Conservation (phyloP, 1,139 yeast genomes). For the Yamadazyma triangularis region DNA sequence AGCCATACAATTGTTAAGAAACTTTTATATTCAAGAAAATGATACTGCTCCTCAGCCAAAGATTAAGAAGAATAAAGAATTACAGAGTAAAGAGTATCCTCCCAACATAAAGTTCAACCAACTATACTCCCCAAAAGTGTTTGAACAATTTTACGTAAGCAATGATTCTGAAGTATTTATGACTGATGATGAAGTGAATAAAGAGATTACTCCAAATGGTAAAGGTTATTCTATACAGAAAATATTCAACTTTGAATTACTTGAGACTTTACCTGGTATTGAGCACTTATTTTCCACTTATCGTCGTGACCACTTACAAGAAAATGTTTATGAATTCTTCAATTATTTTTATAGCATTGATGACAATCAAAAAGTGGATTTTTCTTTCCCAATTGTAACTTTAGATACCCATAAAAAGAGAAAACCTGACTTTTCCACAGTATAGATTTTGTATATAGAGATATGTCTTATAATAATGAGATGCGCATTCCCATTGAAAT, state of each 20-base stretch:
- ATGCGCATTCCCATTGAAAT: no score
- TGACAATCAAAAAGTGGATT: constrained; percentile 22
- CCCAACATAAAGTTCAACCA: constrained; percentile 21
- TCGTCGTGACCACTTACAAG: constrained; percentile 11
- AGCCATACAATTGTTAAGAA: constrained; percentile 74
- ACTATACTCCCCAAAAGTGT: constrained; percentile 20
- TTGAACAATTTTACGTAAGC: constrained; percentile 22
- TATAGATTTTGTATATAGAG: no score
- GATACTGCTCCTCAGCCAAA: constrained; percentile 80
- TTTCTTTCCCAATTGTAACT: constrained; percentile 15
- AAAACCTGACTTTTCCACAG: constrained; percentile 9
- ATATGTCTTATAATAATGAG: no score
- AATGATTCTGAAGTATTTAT: constrained; percentile 15
- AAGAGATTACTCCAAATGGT: constrained; percentile 31
- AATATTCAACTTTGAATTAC: constrained; percentile 14
- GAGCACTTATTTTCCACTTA: constrained; percentile 7
- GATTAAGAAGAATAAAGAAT: constrained; percentile 66
- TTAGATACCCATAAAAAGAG: constrained; percentile 9
- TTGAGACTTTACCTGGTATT: constrained; percentile 20
- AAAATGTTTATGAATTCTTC: constrained; percentile 23
- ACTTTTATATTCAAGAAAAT: constrained; percentile 83
- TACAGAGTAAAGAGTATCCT: constrained; percentile 66
- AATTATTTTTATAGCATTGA: constrained; percentile 28
- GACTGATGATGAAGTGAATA: constrained; percentile 4
- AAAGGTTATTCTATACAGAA: constrained; percentile 23